These are phyloP conservation scores for Conringia planisiliqua DNA, from an alignment of 345 rosid species.

Conservation along the genomic window DNA sequence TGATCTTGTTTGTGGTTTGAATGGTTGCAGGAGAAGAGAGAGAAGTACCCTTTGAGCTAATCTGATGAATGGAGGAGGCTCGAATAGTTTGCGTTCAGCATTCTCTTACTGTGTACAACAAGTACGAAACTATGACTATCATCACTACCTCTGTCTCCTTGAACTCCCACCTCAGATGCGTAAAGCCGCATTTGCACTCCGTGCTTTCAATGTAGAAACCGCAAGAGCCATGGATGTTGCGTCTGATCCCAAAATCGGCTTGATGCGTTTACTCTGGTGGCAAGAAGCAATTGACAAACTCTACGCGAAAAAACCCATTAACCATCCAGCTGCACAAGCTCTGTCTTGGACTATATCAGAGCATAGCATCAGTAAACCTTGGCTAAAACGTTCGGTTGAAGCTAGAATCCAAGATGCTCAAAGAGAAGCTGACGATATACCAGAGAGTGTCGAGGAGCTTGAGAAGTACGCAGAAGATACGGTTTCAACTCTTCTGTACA, in stretches of 20 bases:
- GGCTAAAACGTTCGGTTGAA: constrained; percentile 84
- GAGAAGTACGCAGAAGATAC: constrained; percentile 92
- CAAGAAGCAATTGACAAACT: constrained; percentile 87
- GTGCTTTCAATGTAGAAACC: constrained; percentile 90
- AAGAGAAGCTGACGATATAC: constrained; percentile 61
- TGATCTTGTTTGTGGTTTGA: constrained; percentile 7
- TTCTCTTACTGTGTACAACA: constrained; percentile 84
- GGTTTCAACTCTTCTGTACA: constrained; percentile 68
- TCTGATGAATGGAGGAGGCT: constrained; percentile 63
- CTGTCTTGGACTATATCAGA: constrained; percentile 70
- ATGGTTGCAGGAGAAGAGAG: constrained; percentile 7
- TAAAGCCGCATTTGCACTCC: constrained; percentile 87
- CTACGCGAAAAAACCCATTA: constrained; percentile 56
- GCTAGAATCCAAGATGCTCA: constrained; percentile 78
- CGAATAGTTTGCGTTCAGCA: constrained; percentile 58
- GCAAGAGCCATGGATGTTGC: constrained; percentile 94
- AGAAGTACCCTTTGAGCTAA: not conserved
- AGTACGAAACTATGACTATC: constrained; percentile 90
- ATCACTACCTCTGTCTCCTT: constrained; percentile 95
- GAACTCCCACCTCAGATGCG: constrained; percentile 77
- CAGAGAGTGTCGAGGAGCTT: constrained; percentile 60
- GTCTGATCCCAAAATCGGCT: constrained; percentile 86
- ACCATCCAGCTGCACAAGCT: constrained; percentile 79
- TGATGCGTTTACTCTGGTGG: constrained; percentile 96
- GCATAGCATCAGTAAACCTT: constrained; percentile 62